Percentiles rank a stretch among this genome's conserved stretches.
Conservation (phyloP, 2,329 filamentous ascomycete species). For the Scedosporium aurantiacum region DNA sequence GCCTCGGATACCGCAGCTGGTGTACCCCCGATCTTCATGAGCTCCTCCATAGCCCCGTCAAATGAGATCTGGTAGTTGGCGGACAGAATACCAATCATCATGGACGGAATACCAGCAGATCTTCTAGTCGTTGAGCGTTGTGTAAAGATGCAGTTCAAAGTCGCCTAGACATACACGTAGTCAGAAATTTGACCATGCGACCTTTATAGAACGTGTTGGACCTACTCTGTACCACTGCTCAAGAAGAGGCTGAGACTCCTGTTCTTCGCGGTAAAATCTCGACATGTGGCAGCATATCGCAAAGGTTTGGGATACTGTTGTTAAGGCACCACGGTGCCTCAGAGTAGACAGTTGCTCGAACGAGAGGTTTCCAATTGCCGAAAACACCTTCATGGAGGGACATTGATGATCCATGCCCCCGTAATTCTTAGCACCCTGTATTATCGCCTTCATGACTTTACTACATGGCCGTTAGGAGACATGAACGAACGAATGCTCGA, state of each 20-base stretch:
- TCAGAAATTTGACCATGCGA: neutral
- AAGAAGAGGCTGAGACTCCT: conserved; percentile 36
- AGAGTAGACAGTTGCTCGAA: conserved; percentile 75
- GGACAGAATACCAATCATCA: conserved; percentile 71
- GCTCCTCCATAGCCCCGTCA: conserved; percentile 45
- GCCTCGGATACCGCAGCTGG: conserved; percentile 43
- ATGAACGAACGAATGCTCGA: neutral
- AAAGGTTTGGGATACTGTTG: conserved; percentile 84
- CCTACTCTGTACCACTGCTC: conserved; percentile 59
- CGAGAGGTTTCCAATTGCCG: conserved; percentile 58
- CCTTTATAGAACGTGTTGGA: neutral
- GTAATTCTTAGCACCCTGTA: conserved; percentile 4
- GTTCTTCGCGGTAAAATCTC: conserved; percentile 30
- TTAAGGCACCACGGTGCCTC: conserved; percentile 85
- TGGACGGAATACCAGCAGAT: conserved; percentile 81
- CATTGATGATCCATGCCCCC: neutral
- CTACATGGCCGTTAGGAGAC: conserved; percentile 31
- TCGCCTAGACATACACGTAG: conserved; percentile 28
- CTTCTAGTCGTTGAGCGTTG: conserved; percentile 77
- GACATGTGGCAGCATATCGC: conserved; percentile 62
- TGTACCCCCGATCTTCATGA: conserved; percentile 47
- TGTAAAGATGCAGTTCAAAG: conserved; percentile 58
- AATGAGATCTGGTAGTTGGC: conserved; percentile 47
- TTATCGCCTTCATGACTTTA: conserved; percentile 36
- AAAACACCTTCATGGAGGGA: conserved; percentile 41